Evolutionary conservation across 1,139 yeast species (phyloP).

Genomic region (Magnusiomyces starmeri): DNA sequence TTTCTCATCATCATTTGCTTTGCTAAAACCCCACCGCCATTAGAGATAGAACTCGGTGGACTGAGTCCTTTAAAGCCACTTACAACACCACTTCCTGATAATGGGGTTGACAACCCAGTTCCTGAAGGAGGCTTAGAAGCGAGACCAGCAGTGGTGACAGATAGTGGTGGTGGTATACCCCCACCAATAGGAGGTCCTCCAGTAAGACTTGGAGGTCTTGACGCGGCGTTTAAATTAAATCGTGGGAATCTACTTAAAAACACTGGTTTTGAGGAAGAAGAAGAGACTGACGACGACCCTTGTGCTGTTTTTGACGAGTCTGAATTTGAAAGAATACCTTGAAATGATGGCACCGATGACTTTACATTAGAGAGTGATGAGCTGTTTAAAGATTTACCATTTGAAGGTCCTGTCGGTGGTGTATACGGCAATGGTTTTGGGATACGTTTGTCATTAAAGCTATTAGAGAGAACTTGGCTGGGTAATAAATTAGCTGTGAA

Average conservation of each 20-base stretch:
- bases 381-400: not conserved
- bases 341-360: not conserved
- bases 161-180: not conserved
- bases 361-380: not conserved
- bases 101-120: too few relatives aligned
- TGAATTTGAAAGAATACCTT: not conserved
- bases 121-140: not conserved
- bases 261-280: not conserved
- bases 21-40: not conserved
- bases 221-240: not conserved
- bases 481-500: not conserved
- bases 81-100: not conserved
- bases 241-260: slow-evolving; percentile 4
- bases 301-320: not conserved
- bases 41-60: not conserved
- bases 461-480: not conserved
- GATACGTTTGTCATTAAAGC: not conserved
- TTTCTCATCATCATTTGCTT: not conserved
- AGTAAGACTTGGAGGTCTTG: not conserved
- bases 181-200: not conserved
- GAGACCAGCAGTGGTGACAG: too few relatives aligned
- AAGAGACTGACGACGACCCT: not conserved
- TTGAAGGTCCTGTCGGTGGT: not conserved
- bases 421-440: not conserved
- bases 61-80: not conserved